Conservation (phyloP, 306 rosid genomes). For the Biancaea sappan region DNA sequence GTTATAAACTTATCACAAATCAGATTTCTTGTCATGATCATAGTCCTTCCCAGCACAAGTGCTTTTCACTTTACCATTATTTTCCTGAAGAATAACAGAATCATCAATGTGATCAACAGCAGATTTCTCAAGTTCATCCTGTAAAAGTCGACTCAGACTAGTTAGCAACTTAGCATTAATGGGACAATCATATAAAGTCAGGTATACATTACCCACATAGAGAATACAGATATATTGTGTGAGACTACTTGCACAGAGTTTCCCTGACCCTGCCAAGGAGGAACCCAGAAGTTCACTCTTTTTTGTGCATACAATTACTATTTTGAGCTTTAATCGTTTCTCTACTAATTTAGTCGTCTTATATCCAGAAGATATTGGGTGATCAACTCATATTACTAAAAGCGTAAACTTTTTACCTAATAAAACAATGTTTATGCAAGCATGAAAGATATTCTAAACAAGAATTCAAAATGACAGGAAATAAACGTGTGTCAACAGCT, state of each 20-base stretch:
- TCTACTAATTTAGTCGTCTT: neutral
- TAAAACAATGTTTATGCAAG: neutral
- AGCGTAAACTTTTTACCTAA: neutral
- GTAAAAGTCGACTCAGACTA: constrained; percentile 22
- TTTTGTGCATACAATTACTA: neutral
- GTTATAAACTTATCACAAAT: neutral
- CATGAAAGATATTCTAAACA: neutral
- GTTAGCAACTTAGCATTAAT: constrained; percentile 20
- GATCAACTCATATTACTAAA: neutral
- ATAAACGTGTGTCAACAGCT: neutral
- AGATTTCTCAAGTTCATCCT: constrained; percentile 37
- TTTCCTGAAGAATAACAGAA: constrained; percentile 3
- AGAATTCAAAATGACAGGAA: neutral
- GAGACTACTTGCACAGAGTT: constrained; percentile 38
- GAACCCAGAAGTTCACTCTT: constrained; percentile 53
- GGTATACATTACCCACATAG: neutral
- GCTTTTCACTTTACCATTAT: neutral
- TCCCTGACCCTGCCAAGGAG: constrained; percentile 29
- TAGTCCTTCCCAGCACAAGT: neutral
- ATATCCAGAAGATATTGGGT: neutral
- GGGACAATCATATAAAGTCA: neutral
- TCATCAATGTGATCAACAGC: constrained; percentile 3
- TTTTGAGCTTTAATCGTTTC: neutral
- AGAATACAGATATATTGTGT: constrained; percentile 9
- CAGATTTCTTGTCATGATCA: neutral